A percentile compares a stretch with the other conserved stretches of the same genome.
Conservation (phyloP, 2,329 filamentous ascomycete genomes). For the Calonectria pseudoreteaudii region DNA sequence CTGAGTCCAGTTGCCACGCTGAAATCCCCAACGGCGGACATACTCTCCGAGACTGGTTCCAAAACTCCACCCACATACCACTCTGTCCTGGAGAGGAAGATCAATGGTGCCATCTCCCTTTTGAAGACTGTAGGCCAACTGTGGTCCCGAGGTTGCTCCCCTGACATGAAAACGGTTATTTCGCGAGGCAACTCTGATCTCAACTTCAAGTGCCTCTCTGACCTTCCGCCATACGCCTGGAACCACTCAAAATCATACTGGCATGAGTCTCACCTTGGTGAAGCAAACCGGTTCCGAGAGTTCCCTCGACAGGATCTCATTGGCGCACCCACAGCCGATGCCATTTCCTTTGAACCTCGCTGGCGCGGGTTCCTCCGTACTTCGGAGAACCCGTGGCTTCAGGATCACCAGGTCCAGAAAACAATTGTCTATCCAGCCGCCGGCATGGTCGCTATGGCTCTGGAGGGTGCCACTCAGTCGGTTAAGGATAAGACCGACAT, state of each 20-base stretch:
- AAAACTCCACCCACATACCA: slow-evolving; percentile 36
- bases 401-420: slow-evolving; percentile 63
- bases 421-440: slow-evolving; percentile 63
- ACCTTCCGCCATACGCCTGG: slow-evolving; percentile 66
- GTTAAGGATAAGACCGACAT: slow-evolving; percentile 38
- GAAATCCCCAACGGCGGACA: slow-evolving; percentile 52
- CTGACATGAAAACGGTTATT: slow-evolving; percentile 48
- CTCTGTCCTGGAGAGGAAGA: slow-evolving; percentile 44
- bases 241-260: slow-evolving; percentile 65
- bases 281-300: slow-evolving; percentile 56
- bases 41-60: slow-evolving; percentile 37
- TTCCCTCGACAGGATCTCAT: slow-evolving; percentile 64
- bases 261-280: slow-evolving; percentile 63
- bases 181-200: slow-evolving; percentile 23
- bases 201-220: slow-evolving; percentile 51
- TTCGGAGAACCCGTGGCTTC: slow-evolving; percentile 64
- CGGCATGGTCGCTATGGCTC: slow-evolving; percentile 61
- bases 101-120: slow-evolving; percentile 37
- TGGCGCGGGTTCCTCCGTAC: slow-evolving; percentile 64
- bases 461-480: slow-evolving; percentile 60
- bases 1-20: slow-evolving; percentile 54
- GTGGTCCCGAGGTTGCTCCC: slow-evolving; percentile 50
- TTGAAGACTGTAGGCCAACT: slow-evolving; percentile 50
- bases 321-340: slow-evolving; percentile 58
- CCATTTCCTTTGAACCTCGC: slow-evolving; percentile 57